phyloP scores from a whole-genome alignment of 139 green algal genomes.

The Chlamydomonas applanata region DNA sequence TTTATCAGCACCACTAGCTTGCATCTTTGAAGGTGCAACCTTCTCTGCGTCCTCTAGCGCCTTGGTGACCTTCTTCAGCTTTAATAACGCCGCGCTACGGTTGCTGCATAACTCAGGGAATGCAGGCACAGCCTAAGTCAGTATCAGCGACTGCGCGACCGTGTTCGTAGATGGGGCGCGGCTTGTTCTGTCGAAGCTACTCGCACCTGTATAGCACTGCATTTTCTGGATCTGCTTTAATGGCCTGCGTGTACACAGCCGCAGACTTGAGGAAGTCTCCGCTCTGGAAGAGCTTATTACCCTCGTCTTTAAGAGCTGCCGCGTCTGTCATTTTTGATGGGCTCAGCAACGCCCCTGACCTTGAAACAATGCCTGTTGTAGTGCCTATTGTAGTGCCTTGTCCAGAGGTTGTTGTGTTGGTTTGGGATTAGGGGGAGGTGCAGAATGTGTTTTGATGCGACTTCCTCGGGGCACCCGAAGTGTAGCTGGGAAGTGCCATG shows the following conservation, averaged over 20 bases:
- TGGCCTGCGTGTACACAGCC: constrained; percentile 82
- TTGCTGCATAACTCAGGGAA: constrained; percentile 89
- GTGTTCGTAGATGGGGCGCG: not conserved
- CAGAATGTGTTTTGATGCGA: no score
- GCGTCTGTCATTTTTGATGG: no score
- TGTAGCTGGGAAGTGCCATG: no score
- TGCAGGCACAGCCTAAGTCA: no score
- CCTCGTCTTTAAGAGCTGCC: constrained; percentile 65
- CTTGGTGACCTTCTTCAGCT: constrained; percentile 89
- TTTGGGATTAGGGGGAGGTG: no score
- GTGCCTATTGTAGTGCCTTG: no score
- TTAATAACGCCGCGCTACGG: constrained; percentile 78
- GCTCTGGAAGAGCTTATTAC: constrained; percentile 75
- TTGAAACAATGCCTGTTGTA: no score
- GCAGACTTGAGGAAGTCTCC: constrained; percentile 83
- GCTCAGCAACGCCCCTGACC: no score
- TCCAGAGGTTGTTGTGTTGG: no score
- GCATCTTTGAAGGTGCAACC: constrained; percentile 10
- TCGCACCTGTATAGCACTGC: constrained; percentile 73
- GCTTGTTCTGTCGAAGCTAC: not conserved
- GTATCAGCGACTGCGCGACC: not conserved
- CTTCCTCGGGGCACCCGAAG: no score
- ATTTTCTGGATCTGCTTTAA: constrained; percentile 77
- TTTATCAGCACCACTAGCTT: constrained; percentile 39
- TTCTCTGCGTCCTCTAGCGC: constrained; percentile 83